These are phyloP conservation scores for Hypoxylon sp. DNA, from an alignment of 2,329 filamentous ascomycete species.

Conservation along the genomic window DNA sequence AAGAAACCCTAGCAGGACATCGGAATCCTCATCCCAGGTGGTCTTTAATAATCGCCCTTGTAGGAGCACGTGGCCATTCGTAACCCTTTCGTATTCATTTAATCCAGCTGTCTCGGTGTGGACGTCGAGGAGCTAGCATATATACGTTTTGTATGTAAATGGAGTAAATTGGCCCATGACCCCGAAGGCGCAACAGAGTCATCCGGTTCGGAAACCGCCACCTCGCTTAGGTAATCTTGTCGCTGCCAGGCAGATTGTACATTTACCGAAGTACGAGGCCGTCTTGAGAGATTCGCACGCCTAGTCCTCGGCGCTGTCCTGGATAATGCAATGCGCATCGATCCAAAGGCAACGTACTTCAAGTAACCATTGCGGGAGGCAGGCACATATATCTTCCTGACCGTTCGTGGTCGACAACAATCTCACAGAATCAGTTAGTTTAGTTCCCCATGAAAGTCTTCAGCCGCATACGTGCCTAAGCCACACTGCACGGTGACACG, in stretches of 20 bases:
- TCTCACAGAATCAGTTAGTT: conserved; percentile 1
- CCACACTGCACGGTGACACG: background rate
- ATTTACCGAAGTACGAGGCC: conserved; percentile 35
- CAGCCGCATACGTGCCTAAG: conserved; percentile 9
- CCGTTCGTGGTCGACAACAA: background rate
- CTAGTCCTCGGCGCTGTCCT: conserved; percentile 39
- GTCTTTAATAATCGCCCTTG: conserved; percentile 17
- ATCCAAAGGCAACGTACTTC: conserved; percentile 38
- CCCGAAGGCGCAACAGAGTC: conserved; percentile 17
- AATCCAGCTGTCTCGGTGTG: background rate
- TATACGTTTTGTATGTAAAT: conserved; percentile 11
- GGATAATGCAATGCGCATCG: conserved; percentile 41
- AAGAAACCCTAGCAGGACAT: conserved; percentile 14
- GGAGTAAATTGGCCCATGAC: conserved; percentile 20
- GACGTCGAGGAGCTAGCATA: conserved; percentile 6
- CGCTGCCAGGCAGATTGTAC: conserved; percentile 18
- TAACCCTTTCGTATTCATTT: conserved; percentile 8
- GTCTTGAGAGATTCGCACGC: conserved; percentile 35
- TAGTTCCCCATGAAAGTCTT: conserved; percentile 7
- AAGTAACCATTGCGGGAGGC: conserved; percentile 21
- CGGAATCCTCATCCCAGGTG: conserved; percentile 7
- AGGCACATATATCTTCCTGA: conserved; percentile 18
- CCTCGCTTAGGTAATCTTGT: conserved; percentile 17
- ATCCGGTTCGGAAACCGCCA: conserved; percentile 11
- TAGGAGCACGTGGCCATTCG: conserved; percentile 9